Percentiles rank a stretch among this genome's conserved stretches.
Conservation (phyloP, 2,329 filamentous ascomycete species). For the Zalaria sp. region DNA sequence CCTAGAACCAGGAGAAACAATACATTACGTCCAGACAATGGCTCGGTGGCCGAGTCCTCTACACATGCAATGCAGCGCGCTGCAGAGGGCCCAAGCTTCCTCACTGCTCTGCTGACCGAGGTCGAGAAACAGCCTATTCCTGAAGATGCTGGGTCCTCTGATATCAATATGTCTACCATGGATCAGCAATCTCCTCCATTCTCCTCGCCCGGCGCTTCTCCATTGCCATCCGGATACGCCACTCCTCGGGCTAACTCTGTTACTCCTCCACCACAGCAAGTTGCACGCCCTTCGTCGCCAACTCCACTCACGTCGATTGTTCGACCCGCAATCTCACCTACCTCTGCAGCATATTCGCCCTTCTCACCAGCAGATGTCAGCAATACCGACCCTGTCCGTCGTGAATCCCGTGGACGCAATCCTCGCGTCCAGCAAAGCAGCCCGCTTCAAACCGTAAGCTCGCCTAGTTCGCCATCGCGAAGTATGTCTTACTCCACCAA, state of each 20-base stretch:
- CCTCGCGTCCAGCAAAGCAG: not conserved
- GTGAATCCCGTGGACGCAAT: constrained; percentile 23
- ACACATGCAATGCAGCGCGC: constrained; percentile 14
- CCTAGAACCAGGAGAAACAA: constrained; percentile 62
- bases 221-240: constrained; percentile 47
- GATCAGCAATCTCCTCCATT: constrained; percentile 25
- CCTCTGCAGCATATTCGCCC: constrained; percentile 6
- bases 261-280: constrained; percentile 54
- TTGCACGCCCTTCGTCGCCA: constrained; percentile 50
- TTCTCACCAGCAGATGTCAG: constrained; percentile 3
- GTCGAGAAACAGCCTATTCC: constrained; percentile 48
- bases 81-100: constrained; percentile 56
- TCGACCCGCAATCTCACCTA: constrained; percentile 57
- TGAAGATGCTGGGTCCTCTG: constrained; percentile 19
- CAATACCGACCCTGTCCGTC: constrained; percentile 20
- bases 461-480: constrained; percentile 16
- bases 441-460: constrained; percentile 41
- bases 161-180: constrained; percentile 12
- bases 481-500: constrained; percentile 70
- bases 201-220: constrained; percentile 55
- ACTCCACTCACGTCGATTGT: constrained; percentile 54
- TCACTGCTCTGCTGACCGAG: constrained; percentile 77
- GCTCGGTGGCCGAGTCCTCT: constrained; percentile 19
- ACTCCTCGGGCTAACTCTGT: constrained; percentile 53
- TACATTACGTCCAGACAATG: constrained; percentile 28